Evolutionary conservation across 1,284 basidiomycete species (phyloP), one percentile per base, ranked within the genome.

Genomic region (Ceratobasidium sp.): DNA sequence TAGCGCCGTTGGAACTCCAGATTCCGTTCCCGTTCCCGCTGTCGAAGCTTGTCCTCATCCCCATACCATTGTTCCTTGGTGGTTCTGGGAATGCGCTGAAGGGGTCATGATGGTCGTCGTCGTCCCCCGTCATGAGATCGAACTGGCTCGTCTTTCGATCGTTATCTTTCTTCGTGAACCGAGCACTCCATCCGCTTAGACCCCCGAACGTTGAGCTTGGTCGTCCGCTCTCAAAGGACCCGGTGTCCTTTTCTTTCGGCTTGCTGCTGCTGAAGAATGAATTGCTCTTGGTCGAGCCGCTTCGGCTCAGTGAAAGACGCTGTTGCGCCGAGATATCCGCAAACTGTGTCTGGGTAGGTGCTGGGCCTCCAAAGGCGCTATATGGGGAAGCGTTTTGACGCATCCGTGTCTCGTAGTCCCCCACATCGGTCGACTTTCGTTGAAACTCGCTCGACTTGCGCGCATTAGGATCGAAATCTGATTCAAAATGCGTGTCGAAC

Each of bases 401-500:
- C 67, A 72, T 72, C 7, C 67, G 56, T 11, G 67, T 72, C 57
- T 72, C 67, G 56, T 72, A 72, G 19, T 72, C 67, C 50, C 41
- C 36, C 4, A 71, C 27, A 8, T 64, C 62, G 6, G 24, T 47
- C 27, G 67, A 72, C 56, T 72, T 72, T 54, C 67, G 67, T 41
- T 41, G 56, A 31, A 19, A 45, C 22, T 60, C 67, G 29, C 44
- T 60, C 44, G 67, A 72, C 24, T 11, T 24, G 15, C 56, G 67
- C 9, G 22, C 31, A 6, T 60, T 27, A 14, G 75, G 62, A 33
- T 56, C 73, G 78, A 82, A 86, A 75, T 87, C 84, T 27, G 85
- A 83, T 59, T 85, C 81, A 59, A 84, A 84, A 50, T 79, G 73
- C 44, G 76, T 78, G 59, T 77, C 67, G 75, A 80, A 76, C 17